These are phyloP conservation scores for Bipolaris gigantea DNA, from an alignment of 2,329 filamentous ascomycete species.

Conservation along the genomic window DNA sequence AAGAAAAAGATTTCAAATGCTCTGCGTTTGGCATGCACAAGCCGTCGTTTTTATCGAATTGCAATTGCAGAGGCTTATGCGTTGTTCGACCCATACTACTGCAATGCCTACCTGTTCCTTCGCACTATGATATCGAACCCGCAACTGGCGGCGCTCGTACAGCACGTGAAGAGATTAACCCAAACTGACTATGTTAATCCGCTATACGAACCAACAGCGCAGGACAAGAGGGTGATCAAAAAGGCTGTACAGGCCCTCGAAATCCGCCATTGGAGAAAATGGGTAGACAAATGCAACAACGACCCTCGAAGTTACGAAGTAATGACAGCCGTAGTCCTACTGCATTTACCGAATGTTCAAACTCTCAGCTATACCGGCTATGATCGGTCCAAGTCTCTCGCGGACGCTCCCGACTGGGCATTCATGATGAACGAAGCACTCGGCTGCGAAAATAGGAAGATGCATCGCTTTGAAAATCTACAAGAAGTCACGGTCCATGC, in stretches of 20 bases:
- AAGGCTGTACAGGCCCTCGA: constrained; percentile 23
- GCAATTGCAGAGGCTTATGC: constrained; percentile 26
- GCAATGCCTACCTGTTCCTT: constrained; percentile 34
- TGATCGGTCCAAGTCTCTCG: no score
- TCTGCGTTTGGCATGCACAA: constrained; percentile 30
- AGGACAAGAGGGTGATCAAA: constrained; percentile 34
- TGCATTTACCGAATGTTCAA: constrained; percentile 29
- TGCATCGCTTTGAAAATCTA: constrained; percentile 26
- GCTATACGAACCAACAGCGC: constrained; percentile 20
- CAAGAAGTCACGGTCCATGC: constrained; percentile 20
- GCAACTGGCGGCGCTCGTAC: constrained; percentile 20
- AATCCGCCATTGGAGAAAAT: constrained; percentile 31
- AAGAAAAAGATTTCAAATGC: constrained; percentile 14
- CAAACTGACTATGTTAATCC: no score
- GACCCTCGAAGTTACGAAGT: constrained; percentile 15
- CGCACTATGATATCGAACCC: constrained; percentile 28
- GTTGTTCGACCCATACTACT: constrained; percentile 25
- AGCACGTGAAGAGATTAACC: constrained; percentile 2
- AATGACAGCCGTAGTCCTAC: constrained; percentile 23
- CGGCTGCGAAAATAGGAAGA: constrained; percentile 7
- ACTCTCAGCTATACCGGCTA: no score
- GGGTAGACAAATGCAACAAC: constrained; percentile 28
- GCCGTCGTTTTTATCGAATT: constrained; percentile 25
- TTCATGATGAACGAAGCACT: constrained; percentile 23
- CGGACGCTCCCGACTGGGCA: constrained; percentile 20